These are phyloP conservation scores for Cinchona pubescens DNA, from an alignment of 257 asterid species.

Conservation along the genomic window DNA sequence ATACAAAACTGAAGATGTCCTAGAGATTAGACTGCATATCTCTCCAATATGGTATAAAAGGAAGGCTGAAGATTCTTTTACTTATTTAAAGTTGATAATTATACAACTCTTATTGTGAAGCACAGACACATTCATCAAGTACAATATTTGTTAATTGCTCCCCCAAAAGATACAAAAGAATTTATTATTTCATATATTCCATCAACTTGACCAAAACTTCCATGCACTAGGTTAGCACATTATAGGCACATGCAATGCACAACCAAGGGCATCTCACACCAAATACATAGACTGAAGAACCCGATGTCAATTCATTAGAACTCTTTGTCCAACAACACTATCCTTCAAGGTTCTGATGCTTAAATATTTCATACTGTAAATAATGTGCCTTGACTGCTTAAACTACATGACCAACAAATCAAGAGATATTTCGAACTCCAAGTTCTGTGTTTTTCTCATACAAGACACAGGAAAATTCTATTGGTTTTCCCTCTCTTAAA, in stretches of 20 bases:
- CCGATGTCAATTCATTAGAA: not conserved
- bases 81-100: not conserved
- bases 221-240: not conserved
- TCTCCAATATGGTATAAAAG: not conserved
- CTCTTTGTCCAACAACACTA: not conserved
- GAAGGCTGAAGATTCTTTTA: not conserved
- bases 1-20: not conserved
- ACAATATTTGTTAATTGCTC: not conserved
- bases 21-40: not conserved
- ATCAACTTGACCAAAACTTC: not conserved
- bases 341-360: slow-evolving; percentile 3
- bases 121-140: not conserved
- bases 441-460: not conserved
- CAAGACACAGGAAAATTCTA: too few species aligned
- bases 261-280: not conserved
- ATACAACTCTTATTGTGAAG: not conserved
- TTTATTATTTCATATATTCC: not conserved
- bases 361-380: not conserved
- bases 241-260: not conserved
- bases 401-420: not conserved
- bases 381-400: not conserved
- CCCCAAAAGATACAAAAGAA: not conserved
- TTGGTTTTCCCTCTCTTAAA: not conserved
- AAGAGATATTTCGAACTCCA: not conserved
- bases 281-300: not conserved